phyloP scores from a whole-genome alignment of 2,329 filamentous ascomycete species.

The Parastagonospora nodorum region DNA sequence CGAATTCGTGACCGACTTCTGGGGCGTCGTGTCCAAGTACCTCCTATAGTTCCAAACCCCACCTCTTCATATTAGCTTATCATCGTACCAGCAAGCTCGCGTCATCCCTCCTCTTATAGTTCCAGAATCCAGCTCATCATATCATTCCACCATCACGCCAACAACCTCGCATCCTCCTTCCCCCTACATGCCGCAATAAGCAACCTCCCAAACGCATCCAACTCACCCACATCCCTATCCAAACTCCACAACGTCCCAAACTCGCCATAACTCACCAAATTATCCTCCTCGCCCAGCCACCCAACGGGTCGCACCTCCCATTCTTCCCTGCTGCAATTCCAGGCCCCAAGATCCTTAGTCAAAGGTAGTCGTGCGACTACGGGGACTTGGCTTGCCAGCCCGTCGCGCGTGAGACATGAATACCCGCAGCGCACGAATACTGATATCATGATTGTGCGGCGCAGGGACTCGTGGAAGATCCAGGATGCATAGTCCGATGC shows the following conservation, averaged over 20 bases:
- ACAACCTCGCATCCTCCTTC: constrained; percentile 22
- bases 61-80: too few relatives aligned
- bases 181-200: constrained; percentile 33
- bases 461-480: constrained; percentile 37
- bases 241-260: constrained; percentile 17
- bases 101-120: too few relatives aligned
- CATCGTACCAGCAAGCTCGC: too few relatives aligned
- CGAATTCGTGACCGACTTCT: constrained; percentile 29
- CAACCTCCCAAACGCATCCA: constrained; percentile 30
- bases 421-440: constrained; percentile 33
- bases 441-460: constrained; percentile 35
- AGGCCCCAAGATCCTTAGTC: constrained; percentile 21
- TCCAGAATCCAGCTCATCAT: too few relatives aligned
- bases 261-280: constrained; percentile 31
- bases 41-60: background rate
- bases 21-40: constrained; percentile 1
- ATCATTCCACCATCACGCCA: constrained; percentile 3
- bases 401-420: constrained; percentile 21
- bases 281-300: constrained; percentile 9
- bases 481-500: constrained; percentile 13
- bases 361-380: constrained; percentile 28
- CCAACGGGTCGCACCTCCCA: constrained; percentile 14
- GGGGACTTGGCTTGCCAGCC: constrained; percentile 28
- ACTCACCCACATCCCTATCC: constrained; percentile 8
- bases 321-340: constrained; percentile 13